Evolutionary conservation across 805 yeast genomes (phyloP).

Genomic region (Saccharomycopsis schoenii): DNA sequence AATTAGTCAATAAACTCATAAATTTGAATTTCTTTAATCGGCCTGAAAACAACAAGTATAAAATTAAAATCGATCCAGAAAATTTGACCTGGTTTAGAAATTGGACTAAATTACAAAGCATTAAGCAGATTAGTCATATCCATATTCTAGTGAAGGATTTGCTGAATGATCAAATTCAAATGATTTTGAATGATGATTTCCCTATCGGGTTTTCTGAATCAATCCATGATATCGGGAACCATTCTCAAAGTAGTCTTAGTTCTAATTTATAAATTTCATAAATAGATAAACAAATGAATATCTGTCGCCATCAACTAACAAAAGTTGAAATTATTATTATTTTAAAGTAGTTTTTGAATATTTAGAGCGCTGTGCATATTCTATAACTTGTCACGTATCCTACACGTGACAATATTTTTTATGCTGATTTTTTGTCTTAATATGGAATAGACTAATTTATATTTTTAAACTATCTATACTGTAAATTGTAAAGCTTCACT

Average conservation of each 20-base stretch:
- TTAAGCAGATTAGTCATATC: slow-evolving; percentile 56
- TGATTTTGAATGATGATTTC: slow-evolving; percentile 1
- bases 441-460: too few species aligned
- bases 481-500: too few species aligned
- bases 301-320: too few species aligned
- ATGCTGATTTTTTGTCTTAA: too few species aligned
- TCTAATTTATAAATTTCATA: not conserved
- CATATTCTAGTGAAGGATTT: slow-evolving; percentile 49
- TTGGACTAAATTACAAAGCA: slow-evolving; percentile 62
- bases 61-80: slow-evolving; percentile 32
- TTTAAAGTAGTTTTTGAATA: too few species aligned
- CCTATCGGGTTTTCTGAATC: not conserved
- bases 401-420: too few species aligned
- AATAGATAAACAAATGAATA: too few species aligned
- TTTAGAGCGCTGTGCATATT: too few species aligned
- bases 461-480: too few species aligned
- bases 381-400: too few species aligned
- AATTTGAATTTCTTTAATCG: not conserved
- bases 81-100: slow-evolving; percentile 60
- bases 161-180: slow-evolving; percentile 20
- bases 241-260: not conserved
- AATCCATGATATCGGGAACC: not conserved
- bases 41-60: slow-evolving; percentile 28
- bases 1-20: slow-evolving; percentile 36
- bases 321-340: too few species aligned